Evolutionary conservation across 192 early-diverging fungal species (phyloP).

Genomic region (Coemansia sp.): DNA sequence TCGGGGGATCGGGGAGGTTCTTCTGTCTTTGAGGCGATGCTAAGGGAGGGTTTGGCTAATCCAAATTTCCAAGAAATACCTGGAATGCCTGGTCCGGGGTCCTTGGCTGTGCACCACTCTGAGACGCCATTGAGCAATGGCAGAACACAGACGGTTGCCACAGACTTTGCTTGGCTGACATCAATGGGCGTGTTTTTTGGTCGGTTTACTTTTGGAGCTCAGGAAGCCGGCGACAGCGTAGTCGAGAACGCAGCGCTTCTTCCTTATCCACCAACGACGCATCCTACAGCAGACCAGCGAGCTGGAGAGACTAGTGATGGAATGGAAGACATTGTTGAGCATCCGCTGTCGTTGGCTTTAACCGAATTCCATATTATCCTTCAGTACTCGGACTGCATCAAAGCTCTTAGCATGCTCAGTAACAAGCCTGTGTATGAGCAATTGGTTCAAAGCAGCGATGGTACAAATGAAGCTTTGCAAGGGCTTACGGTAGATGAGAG

Average conservation of each 20-base stretch:
- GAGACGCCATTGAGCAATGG: conserved; percentile 11
- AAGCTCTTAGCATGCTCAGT: conserved; percentile 79
- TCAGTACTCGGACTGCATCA: conserved; percentile 74
- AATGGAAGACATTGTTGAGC: conserved; percentile 34
- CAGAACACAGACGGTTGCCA: conserved; percentile 23
- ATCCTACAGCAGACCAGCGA: conserved; percentile 4
- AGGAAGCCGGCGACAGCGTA: conserved; percentile 74
- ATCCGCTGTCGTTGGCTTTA: conserved; percentile 75
- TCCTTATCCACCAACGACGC: conserved; percentile 66
- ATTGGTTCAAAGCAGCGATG: conserved; percentile 54
- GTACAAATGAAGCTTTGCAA: conserved; percentile 58
- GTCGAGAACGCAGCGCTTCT: conserved; percentile 79
- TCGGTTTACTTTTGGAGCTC: conserved; percentile 72
- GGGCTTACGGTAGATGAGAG: conserved; percentile 72
- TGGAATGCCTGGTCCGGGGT: conserved; percentile 45
- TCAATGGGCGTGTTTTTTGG: conserved; percentile 88
- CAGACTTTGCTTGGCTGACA: conserved; percentile 89
- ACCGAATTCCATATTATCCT: conserved; percentile 90
- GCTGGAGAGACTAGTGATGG: conserved; percentile 8
- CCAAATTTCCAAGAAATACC: conserved; percentile 70
- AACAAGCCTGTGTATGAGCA: conserved; percentile 85
- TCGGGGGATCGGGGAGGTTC: conserved; percentile 45
- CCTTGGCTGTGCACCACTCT: conserved; percentile 39
- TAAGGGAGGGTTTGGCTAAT: conserved; percentile 66
- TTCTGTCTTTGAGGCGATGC: conserved; percentile 77